Base-by-base conservation (phyloP, 768 basidiomycete genomes). In the Dictyophora rubrovolvata region DNA sequence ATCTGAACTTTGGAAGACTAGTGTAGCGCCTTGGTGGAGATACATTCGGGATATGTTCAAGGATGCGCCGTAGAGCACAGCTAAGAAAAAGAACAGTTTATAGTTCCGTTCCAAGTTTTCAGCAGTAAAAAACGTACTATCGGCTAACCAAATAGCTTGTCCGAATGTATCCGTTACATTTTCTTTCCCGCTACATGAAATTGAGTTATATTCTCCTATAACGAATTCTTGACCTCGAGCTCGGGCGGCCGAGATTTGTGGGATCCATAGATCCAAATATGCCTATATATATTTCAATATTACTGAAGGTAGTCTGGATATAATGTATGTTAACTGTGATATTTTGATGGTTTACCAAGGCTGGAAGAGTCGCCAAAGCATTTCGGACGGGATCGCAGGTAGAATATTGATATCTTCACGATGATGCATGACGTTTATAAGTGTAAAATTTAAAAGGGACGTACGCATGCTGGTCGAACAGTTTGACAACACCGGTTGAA, bases 161-260 rank as follows among this genome's bases (percentile, higher is more conserved):
- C 69, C 72, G 49, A 69, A 73, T 2, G 69, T 71, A 52, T 73
- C 64, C 18, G 71, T 69, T 21, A 73, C 69, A 53, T 71, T 71
- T 52, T 68, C 53, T 57, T 70, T 71, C 4, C 72, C 71, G 20
- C 69, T 70, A 62, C 72, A 71, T 12, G 65, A 65, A 10, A 68
- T 64, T 16, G 64, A 67, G 55, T 63, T 68, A 51, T 62, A 70
- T 34, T 69, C 68, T 35, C 65, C 71, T 8, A 72, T 69, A 35
- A 70, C 68, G 55, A 69, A 62, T 50, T 68, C 69, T 37, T 64
- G 64, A 18, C 65, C 65, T 9, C 16, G 28, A 6, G 62, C 37
- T 23, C 60, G 59, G 9, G 69, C 70, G 11, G 71, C 71, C 0
- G 66, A 65, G 6, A 71, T 67, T 51, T 73, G 71, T 11, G 69